Base-by-base conservation (phyloP, 139 green algal species). In the Chlorella ohadii region DNA sequence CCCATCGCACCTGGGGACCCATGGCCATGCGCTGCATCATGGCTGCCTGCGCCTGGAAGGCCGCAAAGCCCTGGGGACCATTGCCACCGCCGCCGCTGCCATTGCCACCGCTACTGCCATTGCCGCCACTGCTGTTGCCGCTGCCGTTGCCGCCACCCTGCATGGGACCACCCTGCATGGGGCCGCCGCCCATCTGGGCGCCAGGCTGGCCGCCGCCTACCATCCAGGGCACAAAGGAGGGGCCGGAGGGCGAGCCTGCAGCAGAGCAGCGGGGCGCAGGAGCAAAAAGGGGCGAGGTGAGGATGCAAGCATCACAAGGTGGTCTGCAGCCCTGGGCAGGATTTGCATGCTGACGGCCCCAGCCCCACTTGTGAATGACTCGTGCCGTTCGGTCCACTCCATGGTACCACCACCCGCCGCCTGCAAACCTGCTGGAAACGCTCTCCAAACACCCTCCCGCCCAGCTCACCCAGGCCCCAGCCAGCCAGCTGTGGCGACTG, bases 401-500 rank as follows among this genome's bases (percentile, higher is more conserved):
- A n/a, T n/a, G n/a, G n/a, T n/a, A n/a, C n/a, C n/a, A n/a, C n/a
- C n/a, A n/a, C 44, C 44, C 6, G 44, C 22, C 64, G 28, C 22
- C 64, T 27, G 64, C 19, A n/a, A n/a, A n/a, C n/a, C n/a, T n/a
- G n/a, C n/a, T n/a, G n/a, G n/a, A n/a, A n/a, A n/a, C n/a, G n/a
- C 22, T 23, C 4, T 12, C 23, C 59, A 27, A 6, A 6, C 44
- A 51, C 7, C 44, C 44, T 16, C 44, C 44, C 44, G 44, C 44
- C 9, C 44, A 51, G 75, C 71, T 85, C 84, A 70, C 82, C 82
- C 70, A 90, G 70, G 17, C 61, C 55, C 76, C 80, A 78, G 5
- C 83, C 78, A 2, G 78, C 64, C 71, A 73, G 65, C 63, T 78
- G 79, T 28, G 28, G 57, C 68, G 78, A 56, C 68, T 85, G 56